phyloP scores from a whole-genome alignment of 192 early-diverging fungal genomes.

The Coemansia guatemalensis region DNA sequence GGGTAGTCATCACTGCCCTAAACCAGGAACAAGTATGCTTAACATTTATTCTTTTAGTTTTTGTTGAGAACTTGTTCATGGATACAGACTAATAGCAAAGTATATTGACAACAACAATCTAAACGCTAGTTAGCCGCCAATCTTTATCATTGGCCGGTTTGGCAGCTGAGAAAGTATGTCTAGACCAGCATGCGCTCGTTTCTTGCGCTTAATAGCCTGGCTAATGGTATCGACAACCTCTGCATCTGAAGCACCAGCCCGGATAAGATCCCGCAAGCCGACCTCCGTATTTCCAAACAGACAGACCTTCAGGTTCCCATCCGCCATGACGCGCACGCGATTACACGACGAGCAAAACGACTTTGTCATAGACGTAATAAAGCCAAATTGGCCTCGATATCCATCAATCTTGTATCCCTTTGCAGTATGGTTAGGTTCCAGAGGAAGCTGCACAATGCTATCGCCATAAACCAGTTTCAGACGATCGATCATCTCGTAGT shows the following conservation, averaged over 20 bases:
- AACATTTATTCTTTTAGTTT: too few species aligned
- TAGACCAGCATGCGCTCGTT: slow-evolving; percentile 93
- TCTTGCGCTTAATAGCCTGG: slow-evolving; percentile 83
- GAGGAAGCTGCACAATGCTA: slow-evolving; percentile 59
- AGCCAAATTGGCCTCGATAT: slow-evolving; percentile 87
- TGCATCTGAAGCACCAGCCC: slow-evolving; percentile 60
- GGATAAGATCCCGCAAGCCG: slow-evolving; percentile 75
- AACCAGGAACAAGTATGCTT: too few species aligned
- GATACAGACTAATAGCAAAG: background rate
- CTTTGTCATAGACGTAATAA: slow-evolving; percentile 98
- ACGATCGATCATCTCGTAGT: slow-evolving; percentile 67
- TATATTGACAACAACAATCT: background rate
- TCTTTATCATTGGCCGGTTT: slow-evolving; percentile 94
- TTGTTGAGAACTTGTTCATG: too few species aligned
- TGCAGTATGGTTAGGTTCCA: slow-evolving; percentile 81
- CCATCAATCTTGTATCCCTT: slow-evolving; percentile 74
- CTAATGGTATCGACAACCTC: slow-evolving; percentile 72
- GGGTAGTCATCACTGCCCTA: too few species aligned
- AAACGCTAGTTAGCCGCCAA: slow-evolving; percentile 70
- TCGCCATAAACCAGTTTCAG: slow-evolving; percentile 60
- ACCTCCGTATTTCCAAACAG: slow-evolving; percentile 94
- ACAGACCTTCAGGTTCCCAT: slow-evolving; percentile 93
- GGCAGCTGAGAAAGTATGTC: slow-evolving; percentile 75
- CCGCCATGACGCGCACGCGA: slow-evolving; percentile 87
- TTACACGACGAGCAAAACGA: slow-evolving; percentile 96